phyloP scores from a whole-genome alignment of 352 stramenopile species.

The Blastocystis sp. region DNA sequence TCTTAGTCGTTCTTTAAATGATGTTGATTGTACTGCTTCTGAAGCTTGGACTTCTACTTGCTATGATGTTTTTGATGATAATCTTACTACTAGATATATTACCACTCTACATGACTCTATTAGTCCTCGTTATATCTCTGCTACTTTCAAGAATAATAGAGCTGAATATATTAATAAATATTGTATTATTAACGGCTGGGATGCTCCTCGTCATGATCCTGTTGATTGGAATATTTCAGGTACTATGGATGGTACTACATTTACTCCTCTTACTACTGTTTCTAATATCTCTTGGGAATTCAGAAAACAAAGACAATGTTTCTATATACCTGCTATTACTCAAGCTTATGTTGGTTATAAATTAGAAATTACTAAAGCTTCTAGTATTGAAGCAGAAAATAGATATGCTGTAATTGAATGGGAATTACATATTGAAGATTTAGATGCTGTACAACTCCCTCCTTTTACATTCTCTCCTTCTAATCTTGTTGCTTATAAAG shows the following conservation, averaged over 20 bases:
- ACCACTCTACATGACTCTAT: too few relatives aligned
- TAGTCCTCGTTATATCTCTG: neutral
- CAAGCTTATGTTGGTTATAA: neutral
- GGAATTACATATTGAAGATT: slow-evolving; percentile 6
- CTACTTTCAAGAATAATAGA: slow-evolving; percentile 21
- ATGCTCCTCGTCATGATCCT: neutral
- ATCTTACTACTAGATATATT: neutral
- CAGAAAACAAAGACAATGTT: neutral
- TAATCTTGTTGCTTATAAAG: slow-evolving; percentile 8
- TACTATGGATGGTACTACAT: neutral
- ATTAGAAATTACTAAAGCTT: neutral
- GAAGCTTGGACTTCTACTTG: neutral
- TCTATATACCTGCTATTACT: neutral
- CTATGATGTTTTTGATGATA: neutral
- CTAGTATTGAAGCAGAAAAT: neutral
- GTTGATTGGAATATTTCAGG: neutral
- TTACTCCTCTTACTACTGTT: neutral
- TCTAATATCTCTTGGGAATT: neutral
- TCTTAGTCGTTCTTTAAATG: neutral
- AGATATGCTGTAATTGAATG: neutral
- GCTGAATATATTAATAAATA: slow-evolving; percentile 33
- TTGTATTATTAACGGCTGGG: slow-evolving; percentile 1
- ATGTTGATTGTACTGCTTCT: too few relatives aligned
- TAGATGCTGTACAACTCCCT: neutral
- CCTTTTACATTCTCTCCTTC: neutral